Conservation (phyloP, 495 filamentous ascomycete species). For the Elaphomyces granulatus region DNA sequence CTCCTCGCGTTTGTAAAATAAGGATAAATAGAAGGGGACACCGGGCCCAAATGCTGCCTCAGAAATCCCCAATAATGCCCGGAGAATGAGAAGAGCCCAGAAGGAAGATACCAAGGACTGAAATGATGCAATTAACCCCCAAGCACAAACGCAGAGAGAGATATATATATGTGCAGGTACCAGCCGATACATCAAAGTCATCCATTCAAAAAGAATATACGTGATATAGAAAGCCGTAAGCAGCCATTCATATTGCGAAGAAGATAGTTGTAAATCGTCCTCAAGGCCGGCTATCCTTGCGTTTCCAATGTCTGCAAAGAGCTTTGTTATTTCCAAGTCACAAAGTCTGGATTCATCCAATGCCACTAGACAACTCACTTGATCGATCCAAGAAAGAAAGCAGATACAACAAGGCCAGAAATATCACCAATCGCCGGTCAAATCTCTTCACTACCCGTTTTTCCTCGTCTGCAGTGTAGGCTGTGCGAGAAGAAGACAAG, state of each 20-base stretch:
- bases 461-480: slow-evolving; percentile 66
- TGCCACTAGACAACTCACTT: slow-evolving; percentile 46
- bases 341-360: neutral
- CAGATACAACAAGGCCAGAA: slow-evolving; percentile 69
- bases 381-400: slow-evolving; percentile 68
- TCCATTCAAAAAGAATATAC: slow-evolving; percentile 65
- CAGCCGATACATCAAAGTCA: slow-evolving; percentile 46
- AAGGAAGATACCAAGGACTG: slow-evolving; percentile 52
- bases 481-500: too few relatives aligned
- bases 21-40: slow-evolving; percentile 47
- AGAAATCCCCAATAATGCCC: slow-evolving; percentile 40
- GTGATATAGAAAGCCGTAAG: slow-evolving; percentile 53
- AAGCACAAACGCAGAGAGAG: slow-evolving; percentile 28
- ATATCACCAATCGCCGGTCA: slow-evolving; percentile 61
- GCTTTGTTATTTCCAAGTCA: neutral
- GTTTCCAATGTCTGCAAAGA: slow-evolving; percentile 55
- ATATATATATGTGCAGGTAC: slow-evolving; percentile 46
- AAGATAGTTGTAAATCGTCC: slow-evolving; percentile 44
- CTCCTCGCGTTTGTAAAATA: slow-evolving; percentile 47
- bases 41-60: slow-evolving; percentile 50
- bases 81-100: slow-evolving; percentile 25
- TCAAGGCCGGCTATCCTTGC: slow-evolving; percentile 60
- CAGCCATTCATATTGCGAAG: slow-evolving; percentile 49
- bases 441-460: slow-evolving; percentile 53
- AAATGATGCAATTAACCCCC: slow-evolving; percentile 52